Percentiles rank a stretch among this genome's conserved stretches.
These are phyloP conservation scores for Serendipita vermifera DNA, from an alignment of 768 basidiomycete genomes.

Conservation along the genomic window DNA sequence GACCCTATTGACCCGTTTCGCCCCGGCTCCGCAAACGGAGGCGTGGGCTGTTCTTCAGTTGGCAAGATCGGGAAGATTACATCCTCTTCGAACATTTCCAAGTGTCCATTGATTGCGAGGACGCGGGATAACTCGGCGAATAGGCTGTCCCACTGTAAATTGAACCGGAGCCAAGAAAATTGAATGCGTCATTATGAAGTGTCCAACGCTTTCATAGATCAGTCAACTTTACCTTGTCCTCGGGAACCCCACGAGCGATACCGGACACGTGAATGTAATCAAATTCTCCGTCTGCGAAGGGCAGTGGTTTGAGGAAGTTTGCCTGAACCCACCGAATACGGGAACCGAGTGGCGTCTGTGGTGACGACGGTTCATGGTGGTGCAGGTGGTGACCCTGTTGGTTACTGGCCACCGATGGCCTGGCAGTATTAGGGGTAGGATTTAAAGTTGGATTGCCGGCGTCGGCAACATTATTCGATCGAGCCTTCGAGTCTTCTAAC, in stretches of 20 bases:
- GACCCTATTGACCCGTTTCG: not conserved
- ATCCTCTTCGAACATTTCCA: slow-evolving; percentile 5
- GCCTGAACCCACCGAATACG: slow-evolving; percentile 5
- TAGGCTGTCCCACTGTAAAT: not conserved
- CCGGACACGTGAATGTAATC: slow-evolving; percentile 5
- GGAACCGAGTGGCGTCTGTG: not conserved
- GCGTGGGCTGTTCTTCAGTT: not conserved
- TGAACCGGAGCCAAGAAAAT: not conserved
- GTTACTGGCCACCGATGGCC: not conserved
- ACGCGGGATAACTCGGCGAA: slow-evolving; percentile 3
- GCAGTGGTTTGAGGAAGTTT: not conserved
- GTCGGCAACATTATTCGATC: no score
- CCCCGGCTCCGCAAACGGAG: not conserved
- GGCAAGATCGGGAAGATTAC: slow-evolving; percentile 8
- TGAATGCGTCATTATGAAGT: not conserved
- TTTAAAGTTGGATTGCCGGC: not conserved
- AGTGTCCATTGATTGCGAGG: not conserved
- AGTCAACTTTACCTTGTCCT: not conserved
- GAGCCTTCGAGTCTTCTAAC: no score
- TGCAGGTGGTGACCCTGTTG: not conserved
- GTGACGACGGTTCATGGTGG: not conserved
- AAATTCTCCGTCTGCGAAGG: not conserved
- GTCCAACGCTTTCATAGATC: not conserved
- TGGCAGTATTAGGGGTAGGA: not conserved
- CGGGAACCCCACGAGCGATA: not conserved